Evolutionary conservation across 2,329 filamentous ascomycete genomes (phyloP).

Genomic region (Botrytis byssoidea): DNA sequence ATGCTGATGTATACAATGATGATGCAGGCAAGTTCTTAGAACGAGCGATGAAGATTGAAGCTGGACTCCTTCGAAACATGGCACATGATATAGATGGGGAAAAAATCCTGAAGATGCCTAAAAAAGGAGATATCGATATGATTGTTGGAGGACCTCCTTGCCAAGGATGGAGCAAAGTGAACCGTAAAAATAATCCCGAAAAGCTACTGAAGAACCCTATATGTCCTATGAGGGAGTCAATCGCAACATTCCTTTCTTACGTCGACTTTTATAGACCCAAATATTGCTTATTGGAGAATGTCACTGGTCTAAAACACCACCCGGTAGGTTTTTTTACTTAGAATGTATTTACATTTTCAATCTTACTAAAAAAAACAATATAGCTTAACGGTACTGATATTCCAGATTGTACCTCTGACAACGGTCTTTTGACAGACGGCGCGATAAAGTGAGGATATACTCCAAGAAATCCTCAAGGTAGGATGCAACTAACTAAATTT

Average conservation of each 20-base stretch:
- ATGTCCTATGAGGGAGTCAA: conserved; percentile 27
- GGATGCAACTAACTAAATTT: not conserved
- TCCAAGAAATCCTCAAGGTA: conserved; percentile 12
- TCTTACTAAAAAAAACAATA: not conserved
- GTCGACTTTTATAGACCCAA: conserved; percentile 32
- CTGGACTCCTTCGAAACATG: not conserved
- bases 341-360: not conserved
- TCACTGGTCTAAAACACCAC: conserved; percentile 22
- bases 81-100: not conserved
- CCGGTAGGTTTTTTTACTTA: not conserved
- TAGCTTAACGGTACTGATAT: conserved; percentile 1
- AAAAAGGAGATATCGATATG: conserved; percentile 24
- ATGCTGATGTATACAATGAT: not conserved
- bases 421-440: not conserved
- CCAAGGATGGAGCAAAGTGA: conserved; percentile 24
- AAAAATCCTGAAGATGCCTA: conserved; percentile 16
- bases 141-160: conserved; percentile 26
- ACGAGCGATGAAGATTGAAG: conserved; percentile 2
- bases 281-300: conserved; percentile 35
- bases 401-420: not conserved
- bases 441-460: conserved; percentile 22
- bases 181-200: conserved; percentile 11
- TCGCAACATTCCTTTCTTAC: conserved; percentile 28
- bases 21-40: conserved; percentile 20
- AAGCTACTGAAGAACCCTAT: conserved; percentile 21